A percentile compares a stretch with the other conserved stretches of the same genome.
phyloP scores from a whole-genome alignment of 2,329 filamentous ascomycete genomes.

The Xenoacremonium recifei region DNA sequence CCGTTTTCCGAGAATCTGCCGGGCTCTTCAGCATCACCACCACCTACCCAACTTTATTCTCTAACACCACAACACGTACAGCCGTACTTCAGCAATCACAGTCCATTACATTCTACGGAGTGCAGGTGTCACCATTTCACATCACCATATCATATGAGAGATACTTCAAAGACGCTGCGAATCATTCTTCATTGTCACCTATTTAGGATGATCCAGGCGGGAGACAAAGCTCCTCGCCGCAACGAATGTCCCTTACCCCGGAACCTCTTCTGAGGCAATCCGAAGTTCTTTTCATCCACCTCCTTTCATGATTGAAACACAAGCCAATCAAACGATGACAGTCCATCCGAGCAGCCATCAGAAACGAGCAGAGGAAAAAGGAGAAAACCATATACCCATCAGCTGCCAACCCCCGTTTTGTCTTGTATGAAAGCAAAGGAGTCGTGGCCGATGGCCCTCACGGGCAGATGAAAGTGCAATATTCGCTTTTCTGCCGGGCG shows the following conservation, averaged over 20 bases:
- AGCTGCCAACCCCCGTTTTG: conserved; percentile 14
- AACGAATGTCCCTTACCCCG: conserved; percentile 6
- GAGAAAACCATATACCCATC: conserved; percentile 1
- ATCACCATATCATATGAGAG: no score
- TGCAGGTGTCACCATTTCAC: no score
- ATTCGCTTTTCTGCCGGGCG: not conserved
- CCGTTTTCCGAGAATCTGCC: no score
- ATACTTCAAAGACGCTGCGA: no score
- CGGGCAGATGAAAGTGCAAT: not conserved
- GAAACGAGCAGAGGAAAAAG: conserved; percentile 5
- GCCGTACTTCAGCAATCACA: no score
- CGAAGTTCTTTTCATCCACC: conserved; percentile 6
- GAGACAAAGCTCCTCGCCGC: conserved; percentile 6
- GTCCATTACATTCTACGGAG: no score
- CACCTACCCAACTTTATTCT: no score
- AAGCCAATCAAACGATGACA: conserved; percentile 7
- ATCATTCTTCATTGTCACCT: conserved; percentile 16
- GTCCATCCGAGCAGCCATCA: conserved; percentile 1
- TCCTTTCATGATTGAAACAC: conserved; percentile 3
- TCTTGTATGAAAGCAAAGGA: conserved; percentile 8
- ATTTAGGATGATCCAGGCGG: conserved; percentile 9
- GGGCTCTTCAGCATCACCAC: no score
- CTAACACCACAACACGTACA: no score
- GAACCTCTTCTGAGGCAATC: conserved; percentile 5
- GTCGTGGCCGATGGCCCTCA: not conserved